phyloP scores from a whole-genome alignment of 208 protist genomes.

The Lotmaria passim region DNA sequence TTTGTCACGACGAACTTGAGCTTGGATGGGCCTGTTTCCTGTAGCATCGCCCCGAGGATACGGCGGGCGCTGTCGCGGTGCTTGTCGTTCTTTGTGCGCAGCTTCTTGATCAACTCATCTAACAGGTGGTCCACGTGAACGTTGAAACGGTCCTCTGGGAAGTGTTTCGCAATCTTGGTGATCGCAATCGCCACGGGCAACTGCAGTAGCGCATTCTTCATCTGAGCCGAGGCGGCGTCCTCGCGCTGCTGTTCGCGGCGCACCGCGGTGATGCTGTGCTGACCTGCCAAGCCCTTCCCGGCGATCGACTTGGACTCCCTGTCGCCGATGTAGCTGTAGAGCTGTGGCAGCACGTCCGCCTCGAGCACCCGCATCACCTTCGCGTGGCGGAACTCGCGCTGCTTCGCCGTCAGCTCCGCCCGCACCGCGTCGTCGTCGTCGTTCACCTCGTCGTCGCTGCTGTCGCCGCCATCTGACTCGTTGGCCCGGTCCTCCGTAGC shows the following conservation, averaged over 20 bases:
- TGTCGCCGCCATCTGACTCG: conserved; percentile 21
- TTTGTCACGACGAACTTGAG: conserved; percentile 83
- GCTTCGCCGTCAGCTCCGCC: conserved; percentile 45
- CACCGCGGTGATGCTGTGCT: conserved; percentile 69
- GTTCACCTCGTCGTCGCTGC: conserved; percentile 70
- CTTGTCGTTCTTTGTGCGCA: conserved; percentile 90
- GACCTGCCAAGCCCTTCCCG: conserved; percentile 46
- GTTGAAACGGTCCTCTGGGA: conserved; percentile 78
- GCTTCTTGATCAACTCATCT: conserved; percentile 77
- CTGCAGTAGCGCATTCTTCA: conserved; percentile 77
- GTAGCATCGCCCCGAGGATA: conserved; percentile 83
- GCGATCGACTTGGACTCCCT: conserved; percentile 37
- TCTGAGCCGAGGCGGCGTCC: conserved; percentile 53
- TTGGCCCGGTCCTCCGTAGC: conserved; percentile 22
- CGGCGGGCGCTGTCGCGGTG: conserved; percentile 84
- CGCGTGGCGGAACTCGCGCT: conserved; percentile 53
- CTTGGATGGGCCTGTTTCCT: conserved; percentile 83
- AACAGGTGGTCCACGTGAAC: conserved; percentile 80
- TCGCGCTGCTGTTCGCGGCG: conserved; percentile 68
- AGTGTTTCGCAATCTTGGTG: conserved; percentile 84
- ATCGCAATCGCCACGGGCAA: conserved; percentile 89
- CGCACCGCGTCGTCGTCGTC: conserved; percentile 38
- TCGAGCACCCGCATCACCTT: conserved; percentile 80
- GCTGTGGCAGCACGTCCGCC: conserved; percentile 84
- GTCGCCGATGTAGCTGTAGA: conserved; percentile 78